phyloP scores from a whole-genome alignment of 768 basidiomycete species.

The Suillus subalutaceus region DNA sequence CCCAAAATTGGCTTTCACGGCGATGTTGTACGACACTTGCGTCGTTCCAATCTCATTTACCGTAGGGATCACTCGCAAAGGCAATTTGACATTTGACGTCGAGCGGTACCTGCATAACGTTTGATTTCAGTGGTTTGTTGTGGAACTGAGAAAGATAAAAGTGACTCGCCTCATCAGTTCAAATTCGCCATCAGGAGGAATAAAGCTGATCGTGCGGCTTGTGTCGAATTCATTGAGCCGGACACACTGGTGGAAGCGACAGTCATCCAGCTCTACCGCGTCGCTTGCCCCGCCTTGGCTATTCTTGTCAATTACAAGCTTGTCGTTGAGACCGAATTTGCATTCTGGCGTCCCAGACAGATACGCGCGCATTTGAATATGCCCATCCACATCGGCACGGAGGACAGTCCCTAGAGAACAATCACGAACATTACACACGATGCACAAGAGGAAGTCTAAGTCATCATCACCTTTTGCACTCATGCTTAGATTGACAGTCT shows the following conservation, averaged over 20 bases:
- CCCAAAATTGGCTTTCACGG: constrained; percentile 87
- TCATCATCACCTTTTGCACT: constrained; percentile 76
- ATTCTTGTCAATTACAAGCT: constrained; percentile 90
- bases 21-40: constrained; percentile 88
- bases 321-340: constrained; percentile 98
- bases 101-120: constrained; percentile 77
- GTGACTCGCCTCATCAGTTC: constrained; percentile 87
- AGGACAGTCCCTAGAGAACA: constrained; percentile 70
- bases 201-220: constrained; percentile 91
- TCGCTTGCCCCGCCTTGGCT: constrained; percentile 57
- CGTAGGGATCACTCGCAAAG: constrained; percentile 85
- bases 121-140: constrained; percentile 2
- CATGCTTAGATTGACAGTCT: constrained; percentile 96
- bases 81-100: constrained; percentile 95
- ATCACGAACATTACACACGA: constrained; percentile 9
- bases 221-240: constrained; percentile 94
- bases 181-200: constrained; percentile 98
- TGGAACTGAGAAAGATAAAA: constrained; percentile 5
- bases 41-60: constrained; percentile 92
- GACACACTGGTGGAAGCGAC: constrained; percentile 98
- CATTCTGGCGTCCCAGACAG: constrained; percentile 97
- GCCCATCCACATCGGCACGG: constrained; percentile 97
- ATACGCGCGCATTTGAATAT: constrained; percentile 98
- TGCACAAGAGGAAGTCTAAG: not conserved
- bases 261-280: constrained; percentile 96